A percentile compares a stretch with the other conserved stretches of the same genome.
These are phyloP conservation scores for Xerocomus potaroensis DNA, from an alignment of 768 basidiomycete species.

Conservation along the genomic window DNA sequence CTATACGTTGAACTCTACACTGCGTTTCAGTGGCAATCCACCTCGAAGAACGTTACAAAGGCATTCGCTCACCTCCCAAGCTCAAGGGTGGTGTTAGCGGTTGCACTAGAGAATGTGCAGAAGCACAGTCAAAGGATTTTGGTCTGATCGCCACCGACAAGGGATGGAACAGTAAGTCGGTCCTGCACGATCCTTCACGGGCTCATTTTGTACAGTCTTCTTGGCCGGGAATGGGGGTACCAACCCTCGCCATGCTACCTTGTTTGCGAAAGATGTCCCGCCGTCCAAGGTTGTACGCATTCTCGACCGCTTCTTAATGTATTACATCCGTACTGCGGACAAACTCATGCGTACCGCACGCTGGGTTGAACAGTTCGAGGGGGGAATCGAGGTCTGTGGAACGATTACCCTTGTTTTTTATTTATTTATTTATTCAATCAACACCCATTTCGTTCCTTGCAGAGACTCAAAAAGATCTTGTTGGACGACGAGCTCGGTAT, in stretches of 20 bases:
- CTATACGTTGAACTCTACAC: neutral
- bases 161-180: slow-evolving; percentile 61
- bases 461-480: slow-evolving; percentile 61
- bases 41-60: slow-evolving; percentile 70
- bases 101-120: slow-evolving; percentile 73
- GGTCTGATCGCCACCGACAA: slow-evolving; percentile 75
- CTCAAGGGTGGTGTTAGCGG: slow-evolving; percentile 75
- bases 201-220: slow-evolving; percentile 27
- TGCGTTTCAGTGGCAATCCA: slow-evolving; percentile 52
- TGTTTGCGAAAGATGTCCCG: slow-evolving; percentile 66
- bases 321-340: slow-evolving; percentile 72
- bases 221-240: slow-evolving; percentile 70
- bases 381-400: slow-evolving; percentile 51
- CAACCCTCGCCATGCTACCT: slow-evolving; percentile 55
- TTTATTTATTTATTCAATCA: neutral
- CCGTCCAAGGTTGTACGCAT: slow-evolving; percentile 57
- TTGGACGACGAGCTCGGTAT: slow-evolving; percentile 71
- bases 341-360: slow-evolving; percentile 66
- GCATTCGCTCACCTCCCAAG: slow-evolving; percentile 67
- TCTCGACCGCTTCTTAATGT: slow-evolving; percentile 62
- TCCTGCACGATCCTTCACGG: neutral
- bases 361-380: slow-evolving; percentile 70
- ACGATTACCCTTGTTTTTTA: neutral
- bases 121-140: slow-evolving; percentile 73
- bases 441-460: neutral